Evolutionary conservation across 768 basidiomycete genomes (phyloP), one percentile per base, ranked within the genome.

Genomic region (Tricholoma hemisulphureum): DNA sequence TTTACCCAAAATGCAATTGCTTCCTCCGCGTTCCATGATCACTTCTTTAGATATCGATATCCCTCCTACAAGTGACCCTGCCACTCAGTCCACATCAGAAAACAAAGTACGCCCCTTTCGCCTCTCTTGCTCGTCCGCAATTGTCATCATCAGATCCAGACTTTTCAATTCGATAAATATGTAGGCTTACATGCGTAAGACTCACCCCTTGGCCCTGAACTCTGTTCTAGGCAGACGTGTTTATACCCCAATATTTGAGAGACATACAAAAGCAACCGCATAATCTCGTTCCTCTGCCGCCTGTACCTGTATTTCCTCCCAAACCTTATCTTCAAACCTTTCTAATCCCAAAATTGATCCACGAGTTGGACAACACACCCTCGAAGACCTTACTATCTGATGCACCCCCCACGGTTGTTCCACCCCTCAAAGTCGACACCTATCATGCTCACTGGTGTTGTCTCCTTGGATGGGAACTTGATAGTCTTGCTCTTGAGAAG

Each of bases 201-300:
- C 16, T 6, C n/a, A 4, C 6, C 13, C 1, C 23, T 3, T 49
- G 28, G 14, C 6, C 16, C 46, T 49, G 7, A 49, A 28, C 13
- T 28, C 13, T 16, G 6, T 49, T 49, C 24, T 53, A 82, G 80
- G 81, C 81, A 59, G 77, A 80, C 43, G 68, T 73, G 41, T 82
- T 79, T 65, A 67, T 80, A 57, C 81, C 79, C 39, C 74, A 78
- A 63, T 81, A 77, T 67, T 71, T 82, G 58, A 74, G 73, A 72
- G 76, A 78, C 59, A 77, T 82, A 29, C 80, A 82, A 72, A 77
- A 69, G 58, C 73, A 75, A 67, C 63, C 71, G 45, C 78, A 81
- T 64, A 67, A 66, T 20, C 70, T 82, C 53, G 65, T 71, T 34
- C 72, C 76, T 58, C 69, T 80, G 24, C 74, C 77, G 9, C 72